Conservation (phyloP, 495 filamentous ascomycete genomes). For the Aspergillus bertholletiae region DNA sequence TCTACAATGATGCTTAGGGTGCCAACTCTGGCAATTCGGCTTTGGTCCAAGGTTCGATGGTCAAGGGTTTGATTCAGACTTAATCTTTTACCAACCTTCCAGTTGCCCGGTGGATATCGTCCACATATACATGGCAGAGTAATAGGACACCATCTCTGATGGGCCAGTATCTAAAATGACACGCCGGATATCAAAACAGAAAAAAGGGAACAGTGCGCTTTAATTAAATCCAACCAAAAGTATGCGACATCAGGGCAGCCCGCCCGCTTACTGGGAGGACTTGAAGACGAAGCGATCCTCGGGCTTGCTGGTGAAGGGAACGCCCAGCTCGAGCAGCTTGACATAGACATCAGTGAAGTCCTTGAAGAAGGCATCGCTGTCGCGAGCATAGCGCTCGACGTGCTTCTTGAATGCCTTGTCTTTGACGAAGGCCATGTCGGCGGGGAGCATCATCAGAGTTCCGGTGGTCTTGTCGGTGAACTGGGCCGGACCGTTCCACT, state of each 20-base stretch:
- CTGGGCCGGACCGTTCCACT: conserved; percentile 90
- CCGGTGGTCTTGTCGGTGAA: conserved; percentile 81
- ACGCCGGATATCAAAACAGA: conserved; percentile 35
- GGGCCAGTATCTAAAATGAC: conserved; percentile 7
- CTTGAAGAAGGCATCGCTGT: conserved; percentile 88
- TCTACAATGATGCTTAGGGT: no score
- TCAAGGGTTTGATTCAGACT: background rate
- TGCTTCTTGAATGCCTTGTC: conserved; percentile 84
- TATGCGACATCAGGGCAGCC: background rate
- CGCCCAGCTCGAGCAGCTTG: conserved; percentile 91
- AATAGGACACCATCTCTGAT: conserved; percentile 6
- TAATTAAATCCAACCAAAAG: conserved; percentile 3
- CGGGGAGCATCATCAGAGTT: conserved; percentile 95
- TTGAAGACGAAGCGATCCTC: conserved; percentile 74
- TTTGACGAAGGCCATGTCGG: conserved; percentile 82
- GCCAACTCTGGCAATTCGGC: no score
- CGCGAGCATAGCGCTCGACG: conserved; percentile 88
- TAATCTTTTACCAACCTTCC: background rate
- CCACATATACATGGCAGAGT: background rate
- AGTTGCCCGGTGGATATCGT: background rate
- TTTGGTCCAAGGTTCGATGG: background rate
- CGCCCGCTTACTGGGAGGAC: conserved; percentile 45
- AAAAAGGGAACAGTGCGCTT: conserved; percentile 5
- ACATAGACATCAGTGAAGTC: conserved; percentile 77
- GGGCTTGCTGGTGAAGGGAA: conserved; percentile 74